Base-by-base conservation (phyloP, 2,329 filamentous ascomycete species). In the Penicillium hordei region DNA sequence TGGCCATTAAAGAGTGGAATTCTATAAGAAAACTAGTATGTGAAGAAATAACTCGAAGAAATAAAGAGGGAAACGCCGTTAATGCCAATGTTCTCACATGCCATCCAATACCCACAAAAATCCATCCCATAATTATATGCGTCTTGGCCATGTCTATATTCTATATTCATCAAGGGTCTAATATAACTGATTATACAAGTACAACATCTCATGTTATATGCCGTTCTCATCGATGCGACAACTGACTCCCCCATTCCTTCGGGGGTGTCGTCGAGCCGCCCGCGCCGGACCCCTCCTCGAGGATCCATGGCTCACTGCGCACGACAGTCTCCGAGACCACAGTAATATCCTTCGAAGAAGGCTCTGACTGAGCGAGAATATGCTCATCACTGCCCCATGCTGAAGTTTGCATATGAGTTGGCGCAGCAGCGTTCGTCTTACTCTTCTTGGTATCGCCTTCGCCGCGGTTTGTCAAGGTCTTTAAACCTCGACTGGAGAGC, bases 341-440 rank as follows among this genome's bases (percentile, higher is more conserved):
- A 15, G 65, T 70, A 23, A 70, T 69, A 50, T 66, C 60, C 25
- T 65, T 64, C 12, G 44, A 57, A 15, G 53, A 48, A 17, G 52
- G 42, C 4, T 55, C 46, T 5, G 31, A 51, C 12, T 57, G 54
- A 15, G 52, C 54, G 9, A 69, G 48, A 3, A 70, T 67, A 36
- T 69, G 61, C 54, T 72, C 70, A 29, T 72, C 70, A 29, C 68
- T 71, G 2, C 68, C 68, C 67, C 68, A 70, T 5, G 64, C 68
- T 13, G 61, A 65, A 12, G 44, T 27, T 27, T 63, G 62, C 52
- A 56, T 56, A 23, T 61, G 62, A 5, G 61, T 53, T 5, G 61
- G 62, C 2, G 29, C 62, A 9, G 60, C 55, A 2, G 46, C 21
- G 15, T 29, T 62, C 8, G 6, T 40, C 34, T 62, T 65, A 12